Base-by-base conservation (phyloP, 257 asterid genomes). In the Capsicum chinense region DNA sequence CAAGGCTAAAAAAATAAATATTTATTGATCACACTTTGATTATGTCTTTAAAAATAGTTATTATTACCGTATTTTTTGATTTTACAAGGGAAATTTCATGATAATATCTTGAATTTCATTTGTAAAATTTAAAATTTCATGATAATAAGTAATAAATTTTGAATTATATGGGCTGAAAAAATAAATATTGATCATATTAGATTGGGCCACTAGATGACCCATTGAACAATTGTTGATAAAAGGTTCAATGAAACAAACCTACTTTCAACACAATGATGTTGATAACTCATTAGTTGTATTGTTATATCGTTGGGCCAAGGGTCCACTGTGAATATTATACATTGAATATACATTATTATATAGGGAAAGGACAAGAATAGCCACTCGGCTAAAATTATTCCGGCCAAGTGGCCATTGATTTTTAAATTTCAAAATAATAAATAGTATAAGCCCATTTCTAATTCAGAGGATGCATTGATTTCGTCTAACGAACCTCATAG, bases 211-310 rank as follows among this genome's bases (percentile, higher is more conserved):
- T 39, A 39, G 26, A 68, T 37, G 78, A 4, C 14, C 26, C 54
- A 68, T 68, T 68, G 78, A 15, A 39, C 26, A 37, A 39, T 10
- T 68, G n/a, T 12, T 68, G 78, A 15, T 35, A 35, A 67, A 67
- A 67, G 21, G 74, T 14, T 67, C 48, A 35, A 67, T 67, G 74
- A 67, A 35, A 67, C 74, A 67, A 67, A 35, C 74, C 50, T 35
- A 67, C 74, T 67, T 6, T 48, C 74, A 67, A 33, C 6, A 66
- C 2, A 1, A 66, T 66, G 73, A 66, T 66, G 48, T 66, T 35
- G 74, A 67, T 67, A 5, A 67, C 74, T 35, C 74, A 35, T 35
- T 13, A 13, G 12, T 33, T 67, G 74, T 67, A 13, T 67, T 67
- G 0, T 67, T 67, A 13, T 66, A 14, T 67, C 5, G 19, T 35